Base-by-base conservation (phyloP, 2,329 filamentous ascomycete species). In the Diatrype stigma region DNA sequence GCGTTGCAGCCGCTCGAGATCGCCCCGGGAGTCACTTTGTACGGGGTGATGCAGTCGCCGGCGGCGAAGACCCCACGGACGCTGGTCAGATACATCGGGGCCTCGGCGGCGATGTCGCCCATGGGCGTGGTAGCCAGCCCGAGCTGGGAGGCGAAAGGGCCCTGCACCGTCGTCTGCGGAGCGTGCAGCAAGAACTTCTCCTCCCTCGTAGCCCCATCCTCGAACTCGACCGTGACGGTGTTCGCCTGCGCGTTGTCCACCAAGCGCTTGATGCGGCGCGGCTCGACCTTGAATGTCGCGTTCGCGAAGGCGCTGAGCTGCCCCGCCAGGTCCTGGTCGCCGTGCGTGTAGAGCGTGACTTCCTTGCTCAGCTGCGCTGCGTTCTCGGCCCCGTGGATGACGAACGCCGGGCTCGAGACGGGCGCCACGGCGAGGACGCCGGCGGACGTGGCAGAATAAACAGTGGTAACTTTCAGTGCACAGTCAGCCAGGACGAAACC, bases 401-500 rank as follows among this genome's bases (percentile, higher is more conserved):
- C 48, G 14, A 48, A 14, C 2, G 44, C 23, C 4, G 47, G 26
- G 1, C 40, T 50, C 11, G n/a, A n/a, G n/a, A 52, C 34, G 1
- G 30, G 35, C 21, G 40, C 26, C 11, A 52, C 32, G 10, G 53
- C 55, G 1, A 55, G 32, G 14, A 55, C 26, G 11, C 53, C 55
- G 2, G 53, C 11, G 8, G 52, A 49, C 81, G 53, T 83, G 72
- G 61, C 80, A 84, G 56, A 76, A 81, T 1, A 84, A 70, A 56
- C 80, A 84, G 56, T 83, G 79, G 54, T 76, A 82, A 32, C 73
- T 77, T 42, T 11, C 45, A n/a, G 45, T 22, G 37, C n/a, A 42
- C 6, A 12, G 17, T 14, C 22, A 28, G 32, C 56, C 21, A 54
- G 45, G n/a, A n/a, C n/a, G n/a, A n/a, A n/a, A n/a, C n/a, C n/a